Percentiles rank a stretch among this genome's conserved stretches.
phyloP scores from a whole-genome alignment of 2,329 filamentous ascomycete species.

The Penicillium rolfsii region DNA sequence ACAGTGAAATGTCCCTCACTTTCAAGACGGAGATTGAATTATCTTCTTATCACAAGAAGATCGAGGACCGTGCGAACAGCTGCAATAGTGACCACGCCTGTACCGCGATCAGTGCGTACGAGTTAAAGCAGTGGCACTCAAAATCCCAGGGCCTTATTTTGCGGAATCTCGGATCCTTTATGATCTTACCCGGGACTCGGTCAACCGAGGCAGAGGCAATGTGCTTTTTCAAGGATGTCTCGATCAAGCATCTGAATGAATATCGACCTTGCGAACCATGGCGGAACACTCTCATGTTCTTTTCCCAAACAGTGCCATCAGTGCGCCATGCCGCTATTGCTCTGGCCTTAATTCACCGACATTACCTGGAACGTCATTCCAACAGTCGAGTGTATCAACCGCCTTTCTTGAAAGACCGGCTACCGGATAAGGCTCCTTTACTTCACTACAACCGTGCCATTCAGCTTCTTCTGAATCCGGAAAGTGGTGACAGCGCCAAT shows the following conservation, averaged over 20 bases:
- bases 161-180: background rate
- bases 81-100: background rate
- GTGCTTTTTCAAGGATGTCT: slow-evolving; percentile 21
- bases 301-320: slow-evolving; percentile 37
- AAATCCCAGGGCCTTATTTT: background rate
- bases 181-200: slow-evolving; percentile 9
- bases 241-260: slow-evolving; percentile 30
- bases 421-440: background rate
- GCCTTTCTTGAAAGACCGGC: background rate
- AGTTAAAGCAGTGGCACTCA: background rate
- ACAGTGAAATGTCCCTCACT: slow-evolving; percentile 23
- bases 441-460: background rate
- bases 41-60: background rate
- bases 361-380: slow-evolving; percentile 27
- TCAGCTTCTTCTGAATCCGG: background rate
- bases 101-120: background rate
- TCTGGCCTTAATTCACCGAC: slow-evolving; percentile 30
- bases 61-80: background rate
- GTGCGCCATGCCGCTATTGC: slow-evolving; percentile 42
- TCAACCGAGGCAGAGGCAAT: slow-evolving; percentile 20
- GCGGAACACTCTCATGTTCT: slow-evolving; percentile 42
- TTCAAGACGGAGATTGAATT: background rate
- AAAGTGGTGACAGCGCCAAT: slow-evolving; percentile 19
- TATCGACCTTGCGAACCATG: slow-evolving; percentile 39
- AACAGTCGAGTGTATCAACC: background rate